Evolutionary conservation across 192 early-diverging fungal genomes (phyloP), one percentile per base, ranked within the genome.

Genomic region (Rhizoclosmatium globosum): DNA sequence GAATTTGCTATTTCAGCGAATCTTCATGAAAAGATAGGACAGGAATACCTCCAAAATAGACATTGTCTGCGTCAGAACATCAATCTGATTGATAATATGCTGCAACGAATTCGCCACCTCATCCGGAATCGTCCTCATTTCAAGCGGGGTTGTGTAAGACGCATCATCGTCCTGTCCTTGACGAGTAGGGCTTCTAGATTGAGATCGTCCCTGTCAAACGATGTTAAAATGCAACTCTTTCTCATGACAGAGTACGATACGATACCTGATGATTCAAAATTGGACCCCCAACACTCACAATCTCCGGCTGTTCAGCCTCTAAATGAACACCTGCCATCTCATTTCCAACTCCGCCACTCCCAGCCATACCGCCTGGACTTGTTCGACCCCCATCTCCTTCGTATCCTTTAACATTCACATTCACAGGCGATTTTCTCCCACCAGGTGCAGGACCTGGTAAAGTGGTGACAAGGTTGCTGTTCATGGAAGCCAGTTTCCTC

Each of bases 1-100:
- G 7, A 7, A 59, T n/a, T 64, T 19, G n/a, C 3, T 43, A n/a
- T 42, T 43, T 23, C 42, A 71, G 3, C 19, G 42, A 17, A 39
- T n/a, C 17, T 31, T 60, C 19, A 11, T 21, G 13, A 11, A 3
- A n/a, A 13, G 21, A 62, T 3, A 38, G 4, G 43, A 83, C 39
- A 65, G 3, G 43, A 17, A 3, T 73, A 89, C 88, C 84, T 90
- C 89, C 7, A 90, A 67, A 3, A 90, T 88, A 58, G 77, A 85
- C 88, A 90, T 90, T 17, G 88, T 89, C 76, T 90, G 86, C n/a
- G 89, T 90, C 68, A 90, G 61, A 3, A 90, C 78, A 68, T 90
- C 89, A 31, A 90, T 81, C 71, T 90, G 89, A 23, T 79, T 71
- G 1, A 83, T 80, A 59, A 90, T 87, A 42, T 86, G 82, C 68